Percentiles rank a stretch among this genome's conserved stretches.
Evolutionary conservation across 306 rosid species (phyloP).

Genomic region (Acacia confusa): DNA sequence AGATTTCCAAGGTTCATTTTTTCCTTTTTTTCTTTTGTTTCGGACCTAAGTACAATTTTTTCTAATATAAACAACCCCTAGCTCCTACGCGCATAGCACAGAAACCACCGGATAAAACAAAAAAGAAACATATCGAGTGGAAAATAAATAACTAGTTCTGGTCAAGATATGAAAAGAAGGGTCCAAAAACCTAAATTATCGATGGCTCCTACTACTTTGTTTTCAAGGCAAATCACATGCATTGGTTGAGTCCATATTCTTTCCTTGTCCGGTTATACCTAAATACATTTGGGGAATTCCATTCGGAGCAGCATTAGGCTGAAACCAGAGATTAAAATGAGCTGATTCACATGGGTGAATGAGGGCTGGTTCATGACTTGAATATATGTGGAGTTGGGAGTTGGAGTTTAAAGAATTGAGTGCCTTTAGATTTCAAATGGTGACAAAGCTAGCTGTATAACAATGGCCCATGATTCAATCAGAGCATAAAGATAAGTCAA

Average conservation of each 20-base stretch:
- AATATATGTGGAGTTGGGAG: background rate
- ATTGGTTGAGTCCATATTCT: constrained; percentile 9
- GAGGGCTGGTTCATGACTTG: background rate
- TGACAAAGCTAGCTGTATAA: background rate
- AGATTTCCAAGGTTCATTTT: too few species aligned
- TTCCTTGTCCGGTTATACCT: background rate
- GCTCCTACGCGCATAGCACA: too few species aligned
- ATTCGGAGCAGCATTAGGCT: background rate
- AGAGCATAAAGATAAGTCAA: background rate
- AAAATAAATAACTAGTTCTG: background rate
- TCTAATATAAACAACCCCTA: too few species aligned
- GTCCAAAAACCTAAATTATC: constrained; percentile 30
- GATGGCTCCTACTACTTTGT: constrained; percentile 33
- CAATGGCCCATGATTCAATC: background rate
- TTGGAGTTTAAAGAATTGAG: background rate
- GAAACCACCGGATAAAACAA: background rate
- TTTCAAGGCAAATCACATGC: constrained; percentile 39
- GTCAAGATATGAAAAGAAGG: constrained; percentile 2
- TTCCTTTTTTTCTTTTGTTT: too few species aligned
- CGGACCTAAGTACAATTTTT: too few species aligned
- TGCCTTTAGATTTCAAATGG: background rate
- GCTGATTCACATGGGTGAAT: background rate
- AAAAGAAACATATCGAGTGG: background rate
- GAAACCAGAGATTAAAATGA: background rate
- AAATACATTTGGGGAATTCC: background rate